Conservation (phyloP, 2,329 filamentous ascomycete species). For the Onygena corvina region DNA sequence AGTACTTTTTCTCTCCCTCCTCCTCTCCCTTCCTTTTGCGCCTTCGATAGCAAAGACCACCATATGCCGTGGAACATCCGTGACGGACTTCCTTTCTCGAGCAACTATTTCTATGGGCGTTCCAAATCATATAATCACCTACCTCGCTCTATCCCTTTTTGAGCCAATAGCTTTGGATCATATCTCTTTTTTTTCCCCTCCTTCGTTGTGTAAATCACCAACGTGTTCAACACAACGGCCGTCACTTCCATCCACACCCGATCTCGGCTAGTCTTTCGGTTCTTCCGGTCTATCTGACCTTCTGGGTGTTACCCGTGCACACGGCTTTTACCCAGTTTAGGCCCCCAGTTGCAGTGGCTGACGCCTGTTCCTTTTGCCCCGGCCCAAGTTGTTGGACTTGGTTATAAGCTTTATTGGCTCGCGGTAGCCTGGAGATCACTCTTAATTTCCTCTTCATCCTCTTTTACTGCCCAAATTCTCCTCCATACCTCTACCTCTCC, state of each 20-base stretch:
- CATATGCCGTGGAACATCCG: slow-evolving; percentile 1
- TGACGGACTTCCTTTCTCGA: neutral
- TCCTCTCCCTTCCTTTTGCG: neutral
- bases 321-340: neutral
- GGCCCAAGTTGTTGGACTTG: neutral
- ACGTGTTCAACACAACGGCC: neutral
- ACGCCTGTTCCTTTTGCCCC: neutral
- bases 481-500: neutral
- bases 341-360: neutral
- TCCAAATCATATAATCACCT: neutral
- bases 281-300: neutral
- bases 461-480: neutral
- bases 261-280: neutral
- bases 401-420: neutral
- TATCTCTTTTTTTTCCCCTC: neutral
- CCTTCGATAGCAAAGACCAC: neutral
- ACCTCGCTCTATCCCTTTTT: neutral
- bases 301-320: neutral
- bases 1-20: neutral
- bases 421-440: slow-evolving; percentile 4
- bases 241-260: neutral
- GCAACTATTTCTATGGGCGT: neutral
- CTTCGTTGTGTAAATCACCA: neutral
- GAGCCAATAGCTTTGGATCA: neutral
- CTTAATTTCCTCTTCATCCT: neutral